These are phyloP conservation scores for Hypoxylon sp. DNA, from an alignment of 2,329 filamentous ascomycete species.

Conservation along the genomic window DNA sequence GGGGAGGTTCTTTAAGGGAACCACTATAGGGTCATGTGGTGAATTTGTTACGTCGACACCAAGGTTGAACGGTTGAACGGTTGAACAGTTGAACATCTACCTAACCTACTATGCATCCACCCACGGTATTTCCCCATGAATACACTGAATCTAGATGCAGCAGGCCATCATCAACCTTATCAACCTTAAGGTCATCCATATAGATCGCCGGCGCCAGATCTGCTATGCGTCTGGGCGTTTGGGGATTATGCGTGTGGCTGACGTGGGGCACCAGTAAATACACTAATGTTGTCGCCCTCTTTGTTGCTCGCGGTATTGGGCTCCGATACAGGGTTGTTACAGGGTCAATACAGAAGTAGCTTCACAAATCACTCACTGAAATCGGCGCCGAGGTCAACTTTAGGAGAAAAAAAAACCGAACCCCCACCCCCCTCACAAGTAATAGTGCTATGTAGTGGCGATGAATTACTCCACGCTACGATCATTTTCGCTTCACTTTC, in stretches of 20 bases:
- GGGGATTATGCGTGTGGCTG: conserved; percentile 32
- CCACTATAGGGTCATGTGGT: conserved; percentile 19
- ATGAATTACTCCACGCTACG: conserved; percentile 23
- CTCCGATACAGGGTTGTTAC: conserved; percentile 9
- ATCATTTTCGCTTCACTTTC: conserved; percentile 17
- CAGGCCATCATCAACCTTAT: conserved; percentile 6
- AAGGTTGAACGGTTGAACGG: conserved; percentile 4
- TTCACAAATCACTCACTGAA: conserved; percentile 9
- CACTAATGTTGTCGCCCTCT: conserved; percentile 15
- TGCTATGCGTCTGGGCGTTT: conserved; percentile 39
- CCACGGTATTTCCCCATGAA: too few relatives aligned
- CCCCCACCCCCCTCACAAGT: conserved; percentile 24
- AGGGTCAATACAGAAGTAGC: conserved; percentile 1
- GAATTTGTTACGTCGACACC: conserved; percentile 18
- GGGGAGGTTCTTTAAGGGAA: neutral
- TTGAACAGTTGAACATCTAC: too few relatives aligned
- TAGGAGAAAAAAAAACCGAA: too few relatives aligned
- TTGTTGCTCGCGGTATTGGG: conserved; percentile 18
- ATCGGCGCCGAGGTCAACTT: conserved; percentile 24
- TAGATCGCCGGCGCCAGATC: conserved; percentile 42
- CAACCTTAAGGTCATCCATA: conserved; percentile 30
- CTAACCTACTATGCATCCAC: conserved; percentile 13
- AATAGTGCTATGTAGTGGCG: conserved; percentile 19
- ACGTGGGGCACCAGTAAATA: conserved; percentile 32
- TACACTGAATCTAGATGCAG: too few relatives aligned